Percentiles rank a stretch among this genome's conserved stretches.
phyloP scores from a whole-genome alignment of 208 protist species.

The Trypanosoma avium region DNA sequence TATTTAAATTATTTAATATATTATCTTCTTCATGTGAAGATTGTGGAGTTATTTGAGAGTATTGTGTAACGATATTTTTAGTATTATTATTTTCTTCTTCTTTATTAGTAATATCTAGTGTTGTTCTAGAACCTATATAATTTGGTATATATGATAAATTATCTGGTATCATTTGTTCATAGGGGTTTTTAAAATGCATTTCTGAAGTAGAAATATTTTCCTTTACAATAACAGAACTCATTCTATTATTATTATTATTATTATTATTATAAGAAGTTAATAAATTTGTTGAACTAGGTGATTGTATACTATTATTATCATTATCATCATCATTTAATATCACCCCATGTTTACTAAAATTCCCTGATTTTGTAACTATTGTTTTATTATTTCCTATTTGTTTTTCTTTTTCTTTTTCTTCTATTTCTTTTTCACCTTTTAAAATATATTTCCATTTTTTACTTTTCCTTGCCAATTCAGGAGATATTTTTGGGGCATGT shows the following conservation, averaged over 20 bases:
- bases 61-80: too few species aligned
- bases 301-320: not conserved
- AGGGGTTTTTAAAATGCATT: conserved; percentile 17
- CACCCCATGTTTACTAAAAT: not conserved
- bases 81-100: too few species aligned
- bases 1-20: not conserved
- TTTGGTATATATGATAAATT: too few species aligned
- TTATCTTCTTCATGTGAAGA: not conserved
- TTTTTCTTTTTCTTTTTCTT: too few species aligned
- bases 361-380: too few species aligned
- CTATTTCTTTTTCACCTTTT: too few species aligned
- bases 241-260: not conserved
- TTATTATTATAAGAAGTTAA: not conserved
- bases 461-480: conserved; percentile 25
- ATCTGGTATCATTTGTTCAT: not conserved
- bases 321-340: not conserved
- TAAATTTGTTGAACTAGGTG: not conserved
- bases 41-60: too few species aligned
- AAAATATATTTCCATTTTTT: conserved; percentile 18
- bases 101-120: too few species aligned
- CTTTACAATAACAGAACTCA: not conserved
- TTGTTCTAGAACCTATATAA: too few species aligned
- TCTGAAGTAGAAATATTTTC: conserved; percentile 7
- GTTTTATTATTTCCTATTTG: too few species aligned
- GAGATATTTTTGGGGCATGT: conserved; percentile 42